phyloP scores from a whole-genome alignment of 345 rosid genomes.

The Eucalyptus victrix region DNA sequence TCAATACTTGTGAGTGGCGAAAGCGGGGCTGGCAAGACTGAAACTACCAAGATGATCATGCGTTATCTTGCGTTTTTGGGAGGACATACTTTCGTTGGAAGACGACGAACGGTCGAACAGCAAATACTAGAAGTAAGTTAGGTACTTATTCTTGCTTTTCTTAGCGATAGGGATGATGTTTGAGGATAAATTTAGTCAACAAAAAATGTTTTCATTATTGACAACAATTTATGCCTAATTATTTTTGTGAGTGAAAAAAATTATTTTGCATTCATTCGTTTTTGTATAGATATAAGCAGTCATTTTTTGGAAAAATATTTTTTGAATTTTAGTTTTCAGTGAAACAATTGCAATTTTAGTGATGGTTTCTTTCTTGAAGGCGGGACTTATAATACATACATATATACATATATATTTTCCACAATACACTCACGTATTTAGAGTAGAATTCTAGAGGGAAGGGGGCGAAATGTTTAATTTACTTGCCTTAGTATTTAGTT shows the following conservation, averaged over 20 bases:
- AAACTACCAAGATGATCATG: constrained; percentile 94
- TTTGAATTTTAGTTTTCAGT: no score
- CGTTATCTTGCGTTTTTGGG: constrained; percentile 82
- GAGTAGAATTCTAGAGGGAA: no score
- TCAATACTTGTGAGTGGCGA: constrained; percentile 92
- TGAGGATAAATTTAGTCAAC: background rate
- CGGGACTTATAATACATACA: no score
- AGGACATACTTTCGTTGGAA: constrained; percentile 55
- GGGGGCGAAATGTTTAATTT: background rate
- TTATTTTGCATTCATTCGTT: no score
- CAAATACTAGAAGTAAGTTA: constrained; percentile 73
- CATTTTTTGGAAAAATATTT: no score
- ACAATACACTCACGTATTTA: no score
- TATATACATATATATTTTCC: no score
- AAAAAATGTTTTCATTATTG: no score
- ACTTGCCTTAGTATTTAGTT: background rate
- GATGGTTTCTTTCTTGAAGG: background rate
- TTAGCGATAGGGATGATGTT: background rate
- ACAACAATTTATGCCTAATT: no score
- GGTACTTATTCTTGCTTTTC: background rate
- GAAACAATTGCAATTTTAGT: background rate
- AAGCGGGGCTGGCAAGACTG: constrained; percentile 97
- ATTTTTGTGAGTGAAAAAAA: no score
- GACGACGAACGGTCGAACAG: constrained; percentile 61
- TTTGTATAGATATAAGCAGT: no score